A percentile compares a stretch with the other conserved stretches of the same genome.
phyloP scores from a whole-genome alignment of 176 grass and related monocot genomes.

The Microstegium vimineum region DNA sequence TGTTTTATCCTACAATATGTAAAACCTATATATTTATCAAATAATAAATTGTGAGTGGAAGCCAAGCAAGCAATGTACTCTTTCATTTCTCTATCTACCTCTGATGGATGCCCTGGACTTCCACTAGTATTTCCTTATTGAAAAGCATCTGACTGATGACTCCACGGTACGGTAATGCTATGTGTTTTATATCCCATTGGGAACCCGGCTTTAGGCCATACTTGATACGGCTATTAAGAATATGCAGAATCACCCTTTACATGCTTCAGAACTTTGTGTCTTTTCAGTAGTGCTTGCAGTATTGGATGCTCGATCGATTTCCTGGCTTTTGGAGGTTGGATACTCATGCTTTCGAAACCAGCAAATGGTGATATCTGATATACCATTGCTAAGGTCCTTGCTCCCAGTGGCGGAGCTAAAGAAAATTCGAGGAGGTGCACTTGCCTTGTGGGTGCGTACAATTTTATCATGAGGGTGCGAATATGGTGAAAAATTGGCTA shows the following conservation, averaged over 20 bases:
- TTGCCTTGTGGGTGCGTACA: no score
- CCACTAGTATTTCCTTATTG: constrained; percentile 5
- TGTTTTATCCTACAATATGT: not conserved
- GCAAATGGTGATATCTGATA: not conserved
- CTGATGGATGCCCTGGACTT: constrained; percentile 2
- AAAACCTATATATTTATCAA: not conserved
- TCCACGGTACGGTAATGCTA: not conserved
- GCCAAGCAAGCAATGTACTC: not conserved
- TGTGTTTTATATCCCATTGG: not conserved
- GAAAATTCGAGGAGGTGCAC: no score
- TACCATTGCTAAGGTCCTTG: not conserved
- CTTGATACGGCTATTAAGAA: not conserved
- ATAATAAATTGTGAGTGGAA: not conserved
- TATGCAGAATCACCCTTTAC: not conserved
- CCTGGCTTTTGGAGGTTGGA: not conserved
- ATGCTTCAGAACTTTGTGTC: not conserved
- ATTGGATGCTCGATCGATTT: not conserved
- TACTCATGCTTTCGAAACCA: not conserved
- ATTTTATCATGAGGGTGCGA: no score
- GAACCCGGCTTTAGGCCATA: not conserved
- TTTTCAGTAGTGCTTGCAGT: not conserved
- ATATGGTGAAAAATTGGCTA: no score
- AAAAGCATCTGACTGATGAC: not conserved
- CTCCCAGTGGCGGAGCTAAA: no score
- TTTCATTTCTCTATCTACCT: not conserved